Evolutionary conservation across 106 monocot species (phyloP).

Genomic region (Dendrobium huoshanense): DNA sequence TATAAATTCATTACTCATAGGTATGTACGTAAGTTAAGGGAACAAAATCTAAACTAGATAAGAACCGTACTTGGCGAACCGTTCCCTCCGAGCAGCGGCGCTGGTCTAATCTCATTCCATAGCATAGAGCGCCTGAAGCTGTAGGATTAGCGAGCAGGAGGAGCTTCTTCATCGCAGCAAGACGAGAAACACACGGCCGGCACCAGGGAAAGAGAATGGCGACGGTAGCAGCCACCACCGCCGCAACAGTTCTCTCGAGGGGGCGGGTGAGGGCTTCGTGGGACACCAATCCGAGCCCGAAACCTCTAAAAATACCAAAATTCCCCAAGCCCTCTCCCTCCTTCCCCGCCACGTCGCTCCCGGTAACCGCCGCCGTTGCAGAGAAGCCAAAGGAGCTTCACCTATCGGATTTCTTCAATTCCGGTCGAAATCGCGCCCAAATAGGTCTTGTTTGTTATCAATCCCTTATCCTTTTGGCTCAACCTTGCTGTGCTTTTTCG

Average conservation of each 20-base stretch:
- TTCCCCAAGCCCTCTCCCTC: conserved; percentile 14
- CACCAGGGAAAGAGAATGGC: not conserved
- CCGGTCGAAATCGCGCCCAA: not conserved
- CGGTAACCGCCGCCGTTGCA: conserved; percentile 12
- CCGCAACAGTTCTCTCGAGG: conserved; percentile 11
- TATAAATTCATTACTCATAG: too few relatives aligned
- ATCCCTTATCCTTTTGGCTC: not conserved
- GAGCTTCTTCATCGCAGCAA: not conserved
- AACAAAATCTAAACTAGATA: too few relatives aligned
- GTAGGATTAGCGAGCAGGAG: too few relatives aligned
- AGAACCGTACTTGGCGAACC: too few relatives aligned
- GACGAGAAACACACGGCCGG: not conserved
- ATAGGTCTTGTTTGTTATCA: not conserved
- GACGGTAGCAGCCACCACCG: not conserved
- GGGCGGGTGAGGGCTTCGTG: conserved; percentile 35
- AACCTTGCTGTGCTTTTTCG: not conserved
- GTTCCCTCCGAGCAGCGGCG: too few relatives aligned
- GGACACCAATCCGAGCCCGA: conserved; percentile 38
- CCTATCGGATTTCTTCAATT: conserved; percentile 8
- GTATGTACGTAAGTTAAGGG: too few relatives aligned
- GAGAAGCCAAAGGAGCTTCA: conserved; percentile 12
- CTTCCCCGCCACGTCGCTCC: conserved; percentile 7
- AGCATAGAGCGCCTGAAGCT: too few relatives aligned
- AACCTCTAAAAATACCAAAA: conserved; percentile 11
- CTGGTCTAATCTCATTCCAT: too few relatives aligned